Conservation (phyloP, 2,329 filamentous ascomycete species). For the Calonectria pseudoreteaudii region DNA sequence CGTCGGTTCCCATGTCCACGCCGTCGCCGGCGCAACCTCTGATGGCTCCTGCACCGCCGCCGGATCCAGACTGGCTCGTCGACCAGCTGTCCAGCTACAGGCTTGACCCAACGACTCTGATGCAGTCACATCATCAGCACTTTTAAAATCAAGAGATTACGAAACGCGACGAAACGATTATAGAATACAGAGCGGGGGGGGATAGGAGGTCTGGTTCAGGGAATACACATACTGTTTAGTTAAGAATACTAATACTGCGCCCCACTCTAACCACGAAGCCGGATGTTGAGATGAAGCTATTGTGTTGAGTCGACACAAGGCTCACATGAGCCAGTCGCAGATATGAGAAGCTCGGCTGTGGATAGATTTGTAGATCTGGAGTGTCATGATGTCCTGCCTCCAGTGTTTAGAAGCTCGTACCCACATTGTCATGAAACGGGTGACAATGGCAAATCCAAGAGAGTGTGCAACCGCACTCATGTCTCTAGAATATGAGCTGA, state of each 20-base stretch:
- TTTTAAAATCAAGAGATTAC: background rate
- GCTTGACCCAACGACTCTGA: background rate
- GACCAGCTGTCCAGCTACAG: conserved; percentile 10
- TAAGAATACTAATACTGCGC: background rate
- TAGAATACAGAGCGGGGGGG: background rate
- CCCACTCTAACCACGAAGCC: background rate
- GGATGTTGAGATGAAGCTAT: too few species aligned
- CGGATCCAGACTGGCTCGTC: conserved; percentile 9
- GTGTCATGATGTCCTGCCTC: too few species aligned
- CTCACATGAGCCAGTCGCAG: too few species aligned
- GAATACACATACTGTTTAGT: background rate
- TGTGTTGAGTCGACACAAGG: too few species aligned
- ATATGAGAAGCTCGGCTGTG: too few species aligned
- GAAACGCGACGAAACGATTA: background rate
- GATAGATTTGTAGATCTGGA: too few species aligned
- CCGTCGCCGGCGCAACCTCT: conserved; percentile 4
- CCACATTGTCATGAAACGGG: too few species aligned
- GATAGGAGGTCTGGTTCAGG: background rate
- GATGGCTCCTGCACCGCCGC: background rate
- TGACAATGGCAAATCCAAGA: too few species aligned
- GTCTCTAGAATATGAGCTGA: too few species aligned
- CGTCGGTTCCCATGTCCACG: background rate
- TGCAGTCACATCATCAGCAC: background rate
- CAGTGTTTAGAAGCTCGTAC: too few species aligned
- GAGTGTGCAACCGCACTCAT: too few species aligned